These are phyloP conservation scores for Gastrolobium villosum DNA, from an alignment of 306 rosid genomes.

Conservation along the genomic window DNA sequence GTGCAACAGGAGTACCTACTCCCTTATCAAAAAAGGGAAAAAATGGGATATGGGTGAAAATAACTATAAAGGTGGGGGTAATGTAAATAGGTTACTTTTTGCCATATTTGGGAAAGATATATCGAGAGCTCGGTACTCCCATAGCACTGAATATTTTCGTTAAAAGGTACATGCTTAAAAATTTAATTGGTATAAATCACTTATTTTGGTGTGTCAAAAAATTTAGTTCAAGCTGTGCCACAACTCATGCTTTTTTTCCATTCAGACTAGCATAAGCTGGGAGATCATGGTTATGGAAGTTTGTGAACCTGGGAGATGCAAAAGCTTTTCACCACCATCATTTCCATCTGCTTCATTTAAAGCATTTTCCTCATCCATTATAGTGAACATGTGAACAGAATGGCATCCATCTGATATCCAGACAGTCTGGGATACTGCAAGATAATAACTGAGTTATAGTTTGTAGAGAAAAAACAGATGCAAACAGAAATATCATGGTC, in stretches of 20 bases:
- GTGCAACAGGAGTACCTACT: no score
- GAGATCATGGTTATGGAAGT: neutral
- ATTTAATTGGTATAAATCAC: neutral
- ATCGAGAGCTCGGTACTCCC: no score
- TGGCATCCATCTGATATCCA: conserved; percentile 89
- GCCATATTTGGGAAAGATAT: no score
- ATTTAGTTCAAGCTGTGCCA: neutral
- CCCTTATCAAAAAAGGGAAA: no score
- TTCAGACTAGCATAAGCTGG: no score
- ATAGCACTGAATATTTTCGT: no score
- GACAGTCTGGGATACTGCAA: conserved; percentile 78
- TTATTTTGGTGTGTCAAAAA: neutral
- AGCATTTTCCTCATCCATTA: conserved; percentile 62
- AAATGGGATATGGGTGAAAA: no score
- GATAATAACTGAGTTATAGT: conserved; percentile 41
- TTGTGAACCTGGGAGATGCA: conserved; percentile 70
- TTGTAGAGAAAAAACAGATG: conserved; percentile 20
- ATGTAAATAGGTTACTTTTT: no score
- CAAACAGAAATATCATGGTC: conserved; percentile 14
- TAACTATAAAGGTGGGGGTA: no score
- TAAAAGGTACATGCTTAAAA: neutral
- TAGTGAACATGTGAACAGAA: conserved; percentile 70
- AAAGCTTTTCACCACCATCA: conserved; percentile 62
- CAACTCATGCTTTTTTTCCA: neutral
- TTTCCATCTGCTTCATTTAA: conserved; percentile 57